Base-by-base conservation (phyloP, 192 early-diverging fungal species). In the Coemansia guatemalensis region DNA sequence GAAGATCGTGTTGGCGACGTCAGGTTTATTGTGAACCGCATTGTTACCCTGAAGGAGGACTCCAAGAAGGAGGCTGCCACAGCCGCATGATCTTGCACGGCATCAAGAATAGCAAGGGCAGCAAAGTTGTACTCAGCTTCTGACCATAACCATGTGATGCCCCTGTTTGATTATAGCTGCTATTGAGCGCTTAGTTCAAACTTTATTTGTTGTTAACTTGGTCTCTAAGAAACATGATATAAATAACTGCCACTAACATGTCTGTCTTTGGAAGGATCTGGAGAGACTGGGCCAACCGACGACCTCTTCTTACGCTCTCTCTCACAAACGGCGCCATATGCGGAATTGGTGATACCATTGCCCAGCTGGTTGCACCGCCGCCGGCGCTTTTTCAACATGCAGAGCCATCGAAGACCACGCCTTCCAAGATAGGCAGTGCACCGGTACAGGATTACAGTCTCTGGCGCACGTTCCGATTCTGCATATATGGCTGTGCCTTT, bases 41-140 rank as follows among this genome's bases (percentile, higher is more conserved):
- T 86, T 25, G 85, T 90, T 35, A 84, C 88, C 21, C 78, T 91
- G 17, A 90, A 90, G 65, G 88, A 91, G 66, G 87, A 89, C 64
- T 51, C 75, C 25, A 87, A 84, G 35, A 90, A 90, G 67, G 72
- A 83, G 33, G 50, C 68, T 29, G 25, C 21, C 11, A 26, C 23
- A 8, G 5, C 51, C 51, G 20, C 14, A 14, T 44, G 39, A 44
- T 44, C 14, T 44, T 44, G 14, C 39, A 17, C 1, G n/a, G n/a
- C n/a, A n/a, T n/a, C n/a, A n/a, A 35, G 33, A 35, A 35, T 35
- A 35, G 33, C 11, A 35, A n/a, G n/a, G 33, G 11, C 7, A 6
- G 33, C 5, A 12, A 12, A 44, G 14, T 1, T 17, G 9, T 17
- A 17, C 5, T 17, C 39, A 44, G 3, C 3, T 11, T 4, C 17